Percentiles rank a stretch among this genome's conserved stretches.
Evolutionary conservation across 2,329 filamentous ascomycete genomes (phyloP).

Genomic region (Botrytis sinoallii): DNA sequence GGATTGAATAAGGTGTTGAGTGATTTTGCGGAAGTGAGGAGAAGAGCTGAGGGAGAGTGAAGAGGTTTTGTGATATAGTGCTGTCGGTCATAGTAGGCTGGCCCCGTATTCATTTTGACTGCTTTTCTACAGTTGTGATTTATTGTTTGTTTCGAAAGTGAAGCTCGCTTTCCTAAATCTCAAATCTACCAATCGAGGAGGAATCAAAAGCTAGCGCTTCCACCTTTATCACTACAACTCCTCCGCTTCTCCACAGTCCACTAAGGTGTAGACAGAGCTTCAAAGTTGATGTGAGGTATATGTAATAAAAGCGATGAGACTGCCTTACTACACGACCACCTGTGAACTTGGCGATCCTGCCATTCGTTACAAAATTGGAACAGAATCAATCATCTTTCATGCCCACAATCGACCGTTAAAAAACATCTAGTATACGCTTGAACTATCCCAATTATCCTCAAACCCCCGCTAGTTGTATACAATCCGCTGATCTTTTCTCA

Average conservation of each 20-base stretch:
- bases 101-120: no score
- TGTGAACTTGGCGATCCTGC: not conserved
- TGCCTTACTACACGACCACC: not conserved
- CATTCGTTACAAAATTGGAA: not conserved
- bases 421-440: not conserved
- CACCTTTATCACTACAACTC: not conserved
- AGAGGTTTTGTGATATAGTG: no score
- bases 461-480: not conserved
- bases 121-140: not conserved
- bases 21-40: conserved; percentile 22
- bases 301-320: not conserved
- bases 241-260: not conserved
- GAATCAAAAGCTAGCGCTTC: not conserved
- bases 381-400: not conserved
- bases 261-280: not conserved
- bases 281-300: not conserved
- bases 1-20: conserved; percentile 34
- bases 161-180: not conserved
- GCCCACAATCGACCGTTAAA: not conserved
- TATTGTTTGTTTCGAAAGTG: not conserved
- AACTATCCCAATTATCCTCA: not conserved
- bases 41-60: not conserved
- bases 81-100: accelerated
- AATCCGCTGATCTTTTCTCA: not conserved
- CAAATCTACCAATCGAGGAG: not conserved